These are phyloP conservation scores for Hippophae rhamnoides DNA, from an alignment of 306 rosid genomes.

Conservation along the genomic window DNA sequence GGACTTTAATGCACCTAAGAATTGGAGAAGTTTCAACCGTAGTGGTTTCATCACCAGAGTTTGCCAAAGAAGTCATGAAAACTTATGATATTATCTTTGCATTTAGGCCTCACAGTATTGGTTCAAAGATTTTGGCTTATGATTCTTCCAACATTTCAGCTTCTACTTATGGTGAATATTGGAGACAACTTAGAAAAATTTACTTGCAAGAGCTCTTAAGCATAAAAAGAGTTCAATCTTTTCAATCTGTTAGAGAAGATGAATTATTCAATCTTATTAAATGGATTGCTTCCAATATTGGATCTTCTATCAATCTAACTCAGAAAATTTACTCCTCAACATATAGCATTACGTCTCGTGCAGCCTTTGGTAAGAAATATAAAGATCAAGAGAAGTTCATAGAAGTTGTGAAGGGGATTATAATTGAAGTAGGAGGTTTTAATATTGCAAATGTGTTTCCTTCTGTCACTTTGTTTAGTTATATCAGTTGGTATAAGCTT, in stretches of 20 bases:
- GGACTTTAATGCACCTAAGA: constrained; percentile 6
- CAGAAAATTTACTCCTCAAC: constrained; percentile 10
- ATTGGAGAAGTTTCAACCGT: background rate
- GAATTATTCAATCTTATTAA: constrained; percentile 14
- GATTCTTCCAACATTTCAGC: constrained; percentile 14
- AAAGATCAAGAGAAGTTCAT: constrained; percentile 22
- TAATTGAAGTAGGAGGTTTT: constrained; percentile 12
- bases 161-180: constrained; percentile 36
- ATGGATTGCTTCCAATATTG: constrained; percentile 4
- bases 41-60: constrained; percentile 29
- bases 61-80: constrained; percentile 31
- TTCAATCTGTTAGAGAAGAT: constrained; percentile 20
- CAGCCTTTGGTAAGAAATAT: constrained; percentile 29
- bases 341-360: constrained; percentile 14
- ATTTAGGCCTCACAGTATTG: constrained; percentile 22
- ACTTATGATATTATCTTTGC: constrained; percentile 34
- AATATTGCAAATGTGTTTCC: constrained; percentile 31
- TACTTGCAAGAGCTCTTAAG: constrained; percentile 26
- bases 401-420: background rate
- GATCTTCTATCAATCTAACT: constrained; percentile 20
- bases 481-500: constrained; percentile 11
- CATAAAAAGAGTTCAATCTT: constrained; percentile 6
- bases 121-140: constrained; percentile 17
- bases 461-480: constrained; percentile 23
- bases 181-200: constrained; percentile 47